Evolutionary conservation across 129 eudicot genomes (phyloP).

Genomic region (Tagetes patula): DNA sequence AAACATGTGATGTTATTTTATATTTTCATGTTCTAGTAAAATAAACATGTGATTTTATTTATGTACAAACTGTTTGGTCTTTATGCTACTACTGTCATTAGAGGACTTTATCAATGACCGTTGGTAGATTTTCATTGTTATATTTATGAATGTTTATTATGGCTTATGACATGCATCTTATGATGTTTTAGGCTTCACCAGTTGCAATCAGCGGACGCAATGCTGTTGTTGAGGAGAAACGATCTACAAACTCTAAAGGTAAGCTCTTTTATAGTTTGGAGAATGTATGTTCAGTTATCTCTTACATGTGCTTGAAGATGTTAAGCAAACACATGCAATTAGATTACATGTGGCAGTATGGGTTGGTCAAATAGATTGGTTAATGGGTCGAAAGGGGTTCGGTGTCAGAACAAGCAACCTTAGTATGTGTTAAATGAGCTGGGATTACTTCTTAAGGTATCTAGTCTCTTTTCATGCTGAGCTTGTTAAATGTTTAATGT

Average conservation of each 20-base stretch:
- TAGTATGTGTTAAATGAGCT: background rate
- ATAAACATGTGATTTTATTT: background rate
- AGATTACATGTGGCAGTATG: background rate
- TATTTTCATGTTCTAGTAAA: background rate
- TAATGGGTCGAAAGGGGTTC: background rate
- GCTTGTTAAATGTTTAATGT: background rate
- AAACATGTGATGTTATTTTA: background rate
- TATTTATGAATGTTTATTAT: background rate
- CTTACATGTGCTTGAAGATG: background rate
- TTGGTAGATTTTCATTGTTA: background rate
- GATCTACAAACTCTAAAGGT: constrained; percentile 79
- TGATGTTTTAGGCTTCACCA: constrained; percentile 78
- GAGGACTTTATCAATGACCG: background rate
- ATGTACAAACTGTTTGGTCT: background rate
- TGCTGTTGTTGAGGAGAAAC: constrained; percentile 78
- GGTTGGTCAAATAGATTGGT: background rate
- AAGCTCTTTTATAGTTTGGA: constrained; percentile 23
- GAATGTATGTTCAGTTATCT: background rate
- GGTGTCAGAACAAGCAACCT: background rate
- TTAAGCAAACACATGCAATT: background rate
- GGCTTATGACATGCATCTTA: constrained; percentile 12
- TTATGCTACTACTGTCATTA: background rate
- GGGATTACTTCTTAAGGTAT: background rate
- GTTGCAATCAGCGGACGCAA: constrained; percentile 53
- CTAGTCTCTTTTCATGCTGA: background rate